Evolutionary conservation across 2,329 filamentous ascomycete species (phyloP), one percentile per base, ranked within the genome.

Genomic region (Myriosclerotinia scirpicola): DNA sequence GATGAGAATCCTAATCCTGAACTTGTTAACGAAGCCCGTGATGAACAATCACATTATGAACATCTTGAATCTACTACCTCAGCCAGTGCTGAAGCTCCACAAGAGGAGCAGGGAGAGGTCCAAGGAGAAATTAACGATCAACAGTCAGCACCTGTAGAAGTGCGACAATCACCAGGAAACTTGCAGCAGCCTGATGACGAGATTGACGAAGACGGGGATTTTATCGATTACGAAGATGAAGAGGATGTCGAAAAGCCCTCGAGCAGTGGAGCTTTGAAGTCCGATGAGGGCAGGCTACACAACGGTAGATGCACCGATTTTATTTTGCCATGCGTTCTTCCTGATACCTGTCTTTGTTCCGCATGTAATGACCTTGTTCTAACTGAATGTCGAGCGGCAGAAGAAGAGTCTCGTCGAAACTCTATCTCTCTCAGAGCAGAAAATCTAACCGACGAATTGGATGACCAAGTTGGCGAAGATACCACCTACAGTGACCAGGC

Each of bases 171-270:
- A 46, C 42, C 52, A 6, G 54, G 38, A 55, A 55, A 15, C 7
- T n/a, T 11, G 40, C 61, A 48, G 9, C 22, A 46, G 52, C 42
- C 34, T 26, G 64, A 46, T 50, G 38, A 46, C 9, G 64, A 67
- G n/a, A 22, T 66, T 54, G 69, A 75, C 52, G 73, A 76, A 58
- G 75, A 78, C n/a, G 78, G 77, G 15, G 80, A 82, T 69, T 67
- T 80, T n/a, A 78, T 82, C 71, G 81, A 82, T 67, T 85, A 83
- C 71, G 81, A 81, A 34, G 82, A 85, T 66, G 80, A 53, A 52
- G 63, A 77, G n/a, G 79, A 81, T 55, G 26, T 52, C 20, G 66
- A 70, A 15, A 64, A 52, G 26, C 67, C 56, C 30, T 40, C 52
- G 15, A 67, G 69, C 9, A 17, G 52, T 55, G 59, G n/a, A 64